Conservation (phyloP, 2,329 filamentous ascomycete genomes). For the Acephala macrosclerotiorum region DNA sequence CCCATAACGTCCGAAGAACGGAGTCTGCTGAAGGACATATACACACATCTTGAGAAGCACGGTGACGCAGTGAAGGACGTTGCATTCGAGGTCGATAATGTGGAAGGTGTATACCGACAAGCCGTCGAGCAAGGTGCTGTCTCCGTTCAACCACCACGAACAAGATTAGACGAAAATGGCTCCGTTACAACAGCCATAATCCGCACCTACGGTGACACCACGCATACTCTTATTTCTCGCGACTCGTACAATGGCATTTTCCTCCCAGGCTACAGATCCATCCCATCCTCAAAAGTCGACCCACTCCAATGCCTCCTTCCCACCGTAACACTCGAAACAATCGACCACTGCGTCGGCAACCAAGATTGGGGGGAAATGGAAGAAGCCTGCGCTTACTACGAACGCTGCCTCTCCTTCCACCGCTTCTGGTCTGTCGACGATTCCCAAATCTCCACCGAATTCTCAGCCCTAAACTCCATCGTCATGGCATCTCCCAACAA, state of each 20-base stretch:
- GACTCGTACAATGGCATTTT: conserved; percentile 76
- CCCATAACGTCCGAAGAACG: conserved; percentile 69
- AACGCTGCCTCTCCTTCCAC: conserved; percentile 89
- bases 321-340: conserved; percentile 70
- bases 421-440: conserved; percentile 98
- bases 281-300: conserved; percentile 47
- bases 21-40: conserved; percentile 74
- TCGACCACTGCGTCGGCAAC: conserved; percentile 98
- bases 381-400: conserved; percentile 74
- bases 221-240: conserved; percentile 87
- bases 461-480: conserved; percentile 85
- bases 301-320: conserved; percentile 58
- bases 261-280: conserved; percentile 79
- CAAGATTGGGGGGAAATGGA: conserved; percentile 93
- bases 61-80: conserved; percentile 96
- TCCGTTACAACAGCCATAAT: conserved; percentile 80
- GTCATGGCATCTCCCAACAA: conserved; percentile 91
- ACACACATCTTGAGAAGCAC: conserved; percentile 83
- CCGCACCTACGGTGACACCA: conserved; percentile 93
- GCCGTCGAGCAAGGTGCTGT: conserved; percentile 72
- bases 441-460: conserved; percentile 90
- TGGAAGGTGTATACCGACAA: conserved; percentile 77
- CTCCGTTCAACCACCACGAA: conserved; percentile 67
- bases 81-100: conserved; percentile 91
- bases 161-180: conserved; percentile 65